Percentiles rank a stretch among this genome's conserved stretches.
Conservation (phyloP, 2,329 filamentous ascomycete species). For the Claviceps paspali region DNA sequence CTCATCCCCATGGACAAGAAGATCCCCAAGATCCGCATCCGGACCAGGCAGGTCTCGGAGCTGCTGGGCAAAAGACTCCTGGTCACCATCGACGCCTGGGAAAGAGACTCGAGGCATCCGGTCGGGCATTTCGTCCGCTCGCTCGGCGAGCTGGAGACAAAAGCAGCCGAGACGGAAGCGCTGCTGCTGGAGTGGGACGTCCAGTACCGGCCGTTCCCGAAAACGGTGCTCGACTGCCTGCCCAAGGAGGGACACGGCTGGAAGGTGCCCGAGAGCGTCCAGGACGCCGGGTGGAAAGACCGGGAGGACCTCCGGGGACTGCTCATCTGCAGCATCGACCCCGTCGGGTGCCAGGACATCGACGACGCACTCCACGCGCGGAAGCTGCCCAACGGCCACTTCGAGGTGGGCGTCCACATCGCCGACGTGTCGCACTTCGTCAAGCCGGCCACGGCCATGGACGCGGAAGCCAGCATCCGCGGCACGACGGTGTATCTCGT, state of each 20-base stretch:
- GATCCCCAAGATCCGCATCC: conserved; percentile 86
- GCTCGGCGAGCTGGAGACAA: conserved; percentile 84
- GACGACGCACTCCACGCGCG: conserved; percentile 90
- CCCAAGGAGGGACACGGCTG: conserved; percentile 85
- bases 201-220: conserved; percentile 92
- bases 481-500: conserved; percentile 96
- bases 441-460: conserved; percentile 94
- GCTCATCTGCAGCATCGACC: conserved; percentile 93
- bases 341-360: conserved; percentile 91
- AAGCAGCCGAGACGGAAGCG: conserved; percentile 94
- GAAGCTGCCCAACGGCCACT: conserved; percentile 78
- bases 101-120: conserved; percentile 82
- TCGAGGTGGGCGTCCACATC: conserved; percentile 93
- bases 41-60: conserved; percentile 79
- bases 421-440: conserved; percentile 99
- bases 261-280: conserved; percentile 67
- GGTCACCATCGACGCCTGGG: conserved; percentile 91
- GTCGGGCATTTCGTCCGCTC: conserved; percentile 88
- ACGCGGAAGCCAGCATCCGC: conserved; percentile 80
- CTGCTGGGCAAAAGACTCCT: conserved; percentile 82
- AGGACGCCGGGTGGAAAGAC: conserved; percentile 76
- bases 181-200: conserved; percentile 91
- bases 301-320: conserved; percentile 72
- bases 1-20: conserved; percentile 96
- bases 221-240: conserved; percentile 85